These are phyloP conservation scores for Fraxinus xanthoxyloides DNA, from an alignment of 305 asterid genomes.

Conservation along the genomic window DNA sequence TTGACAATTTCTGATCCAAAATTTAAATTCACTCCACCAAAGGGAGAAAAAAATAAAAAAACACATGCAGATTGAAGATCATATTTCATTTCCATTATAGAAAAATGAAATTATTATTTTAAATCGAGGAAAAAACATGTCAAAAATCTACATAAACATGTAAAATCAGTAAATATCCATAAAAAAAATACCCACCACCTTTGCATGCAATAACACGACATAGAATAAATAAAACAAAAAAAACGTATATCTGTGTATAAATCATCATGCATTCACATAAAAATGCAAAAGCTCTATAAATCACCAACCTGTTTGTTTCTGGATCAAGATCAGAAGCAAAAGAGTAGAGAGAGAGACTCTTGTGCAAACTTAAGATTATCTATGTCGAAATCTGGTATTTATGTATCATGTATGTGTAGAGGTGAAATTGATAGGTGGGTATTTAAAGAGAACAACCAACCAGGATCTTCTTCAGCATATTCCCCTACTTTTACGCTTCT, in stretches of 20 bases:
- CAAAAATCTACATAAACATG: no score
- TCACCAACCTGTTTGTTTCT: neutral
- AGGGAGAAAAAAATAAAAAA: neutral
- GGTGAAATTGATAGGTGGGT: neutral
- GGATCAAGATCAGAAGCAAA: neutral
- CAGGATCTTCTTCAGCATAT: conserved; percentile 42
- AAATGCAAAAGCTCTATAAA: neutral
- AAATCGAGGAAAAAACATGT: neutral
- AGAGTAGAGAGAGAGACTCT: neutral
- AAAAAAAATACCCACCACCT: neutral
- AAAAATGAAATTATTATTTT: neutral
- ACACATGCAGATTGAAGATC: neutral
- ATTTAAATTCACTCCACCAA: neutral
- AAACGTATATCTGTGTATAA: neutral
- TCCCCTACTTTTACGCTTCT: conserved; percentile 19
- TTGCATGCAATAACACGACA: neutral
- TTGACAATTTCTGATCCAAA: neutral
- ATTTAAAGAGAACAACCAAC: neutral
- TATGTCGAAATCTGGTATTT: neutral
- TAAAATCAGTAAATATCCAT: neutral
- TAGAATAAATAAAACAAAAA: neutral
- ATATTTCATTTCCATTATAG: neutral
- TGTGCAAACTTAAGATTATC: neutral
- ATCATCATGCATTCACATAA: neutral
- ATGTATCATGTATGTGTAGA: neutral